A percentile compares a stretch with the other conserved stretches of the same genome.
These are phyloP conservation scores for Nakataea oryzae DNA, from an alignment of 2,329 filamentous ascomycete genomes.

Conservation along the genomic window DNA sequence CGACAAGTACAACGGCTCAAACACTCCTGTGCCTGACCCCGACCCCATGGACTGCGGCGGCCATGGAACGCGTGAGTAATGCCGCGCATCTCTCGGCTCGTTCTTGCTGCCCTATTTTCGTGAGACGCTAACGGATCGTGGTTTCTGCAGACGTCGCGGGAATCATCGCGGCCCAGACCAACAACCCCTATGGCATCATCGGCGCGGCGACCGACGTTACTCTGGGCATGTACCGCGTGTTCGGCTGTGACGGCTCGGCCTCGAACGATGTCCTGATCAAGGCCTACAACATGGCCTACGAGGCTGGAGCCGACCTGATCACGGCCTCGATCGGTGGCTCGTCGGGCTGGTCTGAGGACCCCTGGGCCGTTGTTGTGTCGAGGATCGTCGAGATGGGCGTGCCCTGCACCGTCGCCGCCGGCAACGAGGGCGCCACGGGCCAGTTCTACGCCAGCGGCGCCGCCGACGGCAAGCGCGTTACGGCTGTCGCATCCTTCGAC, in stretches of 20 bases:
- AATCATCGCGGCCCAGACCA: slow-evolving; percentile 47
- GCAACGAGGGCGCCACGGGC: slow-evolving; percentile 31
- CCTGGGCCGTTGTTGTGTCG: slow-evolving; percentile 37
- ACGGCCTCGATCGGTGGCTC: slow-evolving; percentile 41
- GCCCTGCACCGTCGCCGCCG: slow-evolving; percentile 27
- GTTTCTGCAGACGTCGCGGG: slow-evolving; percentile 37
- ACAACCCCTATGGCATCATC: slow-evolving; percentile 39
- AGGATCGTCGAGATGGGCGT: slow-evolving; percentile 43
- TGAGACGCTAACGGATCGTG: no score
- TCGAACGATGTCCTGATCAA: slow-evolving; percentile 46
- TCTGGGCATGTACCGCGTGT: slow-evolving; percentile 46
- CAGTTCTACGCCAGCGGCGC: slow-evolving; percentile 39
- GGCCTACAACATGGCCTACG: slow-evolving; percentile 48
- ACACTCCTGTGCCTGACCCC: slow-evolving; percentile 29
- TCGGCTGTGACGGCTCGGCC: slow-evolving; percentile 41
- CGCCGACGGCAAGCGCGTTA: slow-evolving; percentile 34
- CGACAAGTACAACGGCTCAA: slow-evolving; percentile 26
- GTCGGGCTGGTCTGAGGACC: slow-evolving; percentile 40
- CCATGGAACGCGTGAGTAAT: slow-evolving; percentile 39
- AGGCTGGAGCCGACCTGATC: slow-evolving; percentile 49
- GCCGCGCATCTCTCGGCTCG: not conserved
- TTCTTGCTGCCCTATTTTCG: not conserved
- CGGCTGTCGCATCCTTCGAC: slow-evolving; percentile 39
- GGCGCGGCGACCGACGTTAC: slow-evolving; percentile 46
- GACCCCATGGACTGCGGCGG: slow-evolving; percentile 46